Base-by-base conservation (phyloP, 306 rosid genomes). In the Senna tora region DNA sequence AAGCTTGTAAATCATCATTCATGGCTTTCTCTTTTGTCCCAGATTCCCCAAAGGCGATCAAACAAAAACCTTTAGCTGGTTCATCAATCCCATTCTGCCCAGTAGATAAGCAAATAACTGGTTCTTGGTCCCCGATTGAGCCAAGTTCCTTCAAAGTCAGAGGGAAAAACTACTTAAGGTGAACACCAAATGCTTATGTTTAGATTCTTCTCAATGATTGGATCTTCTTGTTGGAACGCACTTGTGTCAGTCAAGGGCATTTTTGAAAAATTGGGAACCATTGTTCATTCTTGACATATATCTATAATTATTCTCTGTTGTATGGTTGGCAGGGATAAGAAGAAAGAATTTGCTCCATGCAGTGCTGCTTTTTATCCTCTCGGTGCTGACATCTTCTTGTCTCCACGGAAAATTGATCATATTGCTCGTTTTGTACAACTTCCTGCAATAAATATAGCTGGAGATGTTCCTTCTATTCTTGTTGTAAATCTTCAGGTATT, bases 401-500 rank as follows among this genome's bases (percentile, higher is more conserved):
- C 95, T 62, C 86, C 62, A 0, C 87, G 91, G 54, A 94, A 89
- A 79, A 78, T 94, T 85, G 96, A 91, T 78, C 99, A 94, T 53
- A 82, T 94, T 77, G 89, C 97, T 67, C 97, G 99, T n/a, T 91
- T 85, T 76, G 85, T 94, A 56, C 96, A 91, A 85, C 87, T 94
- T 81, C 97, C 99, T 43, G 82, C 82, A 47, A 75, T 85, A 70
- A 82, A 81, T 81, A 6, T 76, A 51, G 72, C 84, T 12, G 93
- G 88, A 74, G 99, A 94, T 6, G 47, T 79, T 58, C 99, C 99
- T 75, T 81, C 96, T 63, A 82, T 88, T 82, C 96, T 94, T 58
- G 84, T 94, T 41, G 89, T 94, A 57, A 94, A 94, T 75, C 41
- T 91, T 82, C 98, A 94, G 98, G 98, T 94, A 73, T 43, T 51